Evolutionary conservation across 176 grass and related monocot species (phyloP).

Genomic region (Oryza australiensis): DNA sequence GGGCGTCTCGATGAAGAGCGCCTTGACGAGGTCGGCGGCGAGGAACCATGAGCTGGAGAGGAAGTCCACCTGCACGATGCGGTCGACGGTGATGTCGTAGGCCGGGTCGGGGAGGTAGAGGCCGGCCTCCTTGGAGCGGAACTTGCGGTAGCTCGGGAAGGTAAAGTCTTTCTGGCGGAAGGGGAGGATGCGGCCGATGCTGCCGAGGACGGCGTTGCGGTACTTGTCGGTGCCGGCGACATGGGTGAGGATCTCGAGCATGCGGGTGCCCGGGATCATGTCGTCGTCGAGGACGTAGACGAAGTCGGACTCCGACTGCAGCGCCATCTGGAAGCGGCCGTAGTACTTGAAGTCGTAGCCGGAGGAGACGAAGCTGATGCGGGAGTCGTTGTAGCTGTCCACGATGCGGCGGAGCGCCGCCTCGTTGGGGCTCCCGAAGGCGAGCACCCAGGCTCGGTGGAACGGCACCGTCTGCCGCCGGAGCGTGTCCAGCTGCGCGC

Average conservation of each 20-base stretch:
- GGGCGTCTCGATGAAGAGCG: slow-evolving; percentile 84
- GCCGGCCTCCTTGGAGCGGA: slow-evolving; percentile 78
- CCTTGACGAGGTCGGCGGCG: slow-evolving; percentile 73
- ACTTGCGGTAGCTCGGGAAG: slow-evolving; percentile 94
- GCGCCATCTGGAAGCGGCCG: slow-evolving; percentile 93
- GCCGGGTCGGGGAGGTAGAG: slow-evolving; percentile 93
- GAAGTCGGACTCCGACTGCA: slow-evolving; percentile 83
- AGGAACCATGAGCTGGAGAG: slow-evolving; percentile 95
- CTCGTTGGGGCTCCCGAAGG: slow-evolving; percentile 88
- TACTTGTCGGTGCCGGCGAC: slow-evolving; percentile 93
- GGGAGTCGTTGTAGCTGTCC: slow-evolving; percentile 81
- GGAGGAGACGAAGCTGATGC: slow-evolving; percentile 85
- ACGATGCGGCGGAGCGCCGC: slow-evolving; percentile 59
- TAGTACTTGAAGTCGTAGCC: slow-evolving; percentile 99
- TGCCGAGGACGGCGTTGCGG: slow-evolving; percentile 76
- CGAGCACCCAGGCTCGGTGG: slow-evolving; percentile 90
- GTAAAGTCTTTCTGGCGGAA: slow-evolving; percentile 91
- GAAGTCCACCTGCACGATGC: slow-evolving; percentile 96
- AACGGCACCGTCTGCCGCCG: slow-evolving; percentile 85
- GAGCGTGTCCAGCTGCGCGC: slow-evolving; percentile 78
- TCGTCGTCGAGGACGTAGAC: slow-evolving; percentile 98
- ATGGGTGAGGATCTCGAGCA: slow-evolving; percentile 94
- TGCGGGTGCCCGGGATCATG: slow-evolving; percentile 74
- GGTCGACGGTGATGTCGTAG: slow-evolving; percentile 77
- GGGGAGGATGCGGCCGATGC: slow-evolving; percentile 85